Conservation (phyloP, 2,329 filamentous ascomycete genomes). For the Aspergillus sp. region DNA sequence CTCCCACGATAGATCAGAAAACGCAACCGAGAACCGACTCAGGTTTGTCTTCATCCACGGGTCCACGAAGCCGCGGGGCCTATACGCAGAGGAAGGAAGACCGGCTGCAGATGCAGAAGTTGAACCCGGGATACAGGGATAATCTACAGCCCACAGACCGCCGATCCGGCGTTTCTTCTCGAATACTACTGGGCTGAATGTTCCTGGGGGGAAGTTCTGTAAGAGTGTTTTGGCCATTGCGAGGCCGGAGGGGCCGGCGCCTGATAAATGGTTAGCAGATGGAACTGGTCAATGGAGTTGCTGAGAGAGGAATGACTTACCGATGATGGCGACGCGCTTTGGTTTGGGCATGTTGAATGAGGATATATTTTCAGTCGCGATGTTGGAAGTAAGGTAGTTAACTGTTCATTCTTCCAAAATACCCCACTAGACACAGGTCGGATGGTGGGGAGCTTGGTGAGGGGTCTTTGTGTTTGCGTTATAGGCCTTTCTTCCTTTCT, state of each 20-base stretch:
- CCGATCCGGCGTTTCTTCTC: constrained; percentile 67
- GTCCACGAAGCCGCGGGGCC: constrained; percentile 49
- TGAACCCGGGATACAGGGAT: constrained; percentile 33
- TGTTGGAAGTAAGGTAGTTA: not conserved
- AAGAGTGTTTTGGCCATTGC: constrained; percentile 73
- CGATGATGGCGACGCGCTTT: constrained; percentile 56
- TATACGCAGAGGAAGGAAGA: too few relatives aligned
- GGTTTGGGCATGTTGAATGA: constrained; percentile 19
- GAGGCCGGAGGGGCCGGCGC: constrained; percentile 68
- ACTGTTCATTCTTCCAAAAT: not conserved
- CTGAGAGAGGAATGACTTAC: constrained; percentile 33
- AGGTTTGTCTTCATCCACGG: constrained; percentile 63
- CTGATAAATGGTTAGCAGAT: constrained; percentile 37
- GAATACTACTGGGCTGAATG: constrained; percentile 69
- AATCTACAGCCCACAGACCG: constrained; percentile 71
- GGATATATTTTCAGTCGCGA: not conserved
- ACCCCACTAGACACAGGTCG: too few relatives aligned
- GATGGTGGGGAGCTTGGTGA: too few relatives aligned
- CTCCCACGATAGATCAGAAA: constrained; percentile 68
- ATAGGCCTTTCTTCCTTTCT: too few relatives aligned
- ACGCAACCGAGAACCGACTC: constrained; percentile 68
- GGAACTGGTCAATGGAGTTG: not conserved
- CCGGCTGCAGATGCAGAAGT: not conserved
- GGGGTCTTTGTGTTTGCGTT: too few relatives aligned
- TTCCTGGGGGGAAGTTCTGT: constrained; percentile 52